Base-by-base conservation (phyloP, 352 stramenopile genomes). In the Thraustotheca clavata region DNA sequence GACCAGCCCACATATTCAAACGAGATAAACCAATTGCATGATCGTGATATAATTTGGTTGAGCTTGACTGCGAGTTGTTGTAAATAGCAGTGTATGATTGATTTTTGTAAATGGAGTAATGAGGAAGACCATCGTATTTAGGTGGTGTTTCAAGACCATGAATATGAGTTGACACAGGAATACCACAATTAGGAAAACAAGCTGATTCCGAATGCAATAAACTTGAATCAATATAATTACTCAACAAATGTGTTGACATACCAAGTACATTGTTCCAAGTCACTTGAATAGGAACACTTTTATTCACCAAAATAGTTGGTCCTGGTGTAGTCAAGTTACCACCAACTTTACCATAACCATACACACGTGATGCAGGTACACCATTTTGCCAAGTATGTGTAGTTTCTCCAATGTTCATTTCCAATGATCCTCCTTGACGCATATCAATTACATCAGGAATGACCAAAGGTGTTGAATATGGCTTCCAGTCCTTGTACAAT, bases 21-120 rank as follows among this genome's bases (percentile, higher is more conserved):
- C 80, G 76, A 7, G 80, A 84, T 29, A 89, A 70, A 0, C 80
- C 78, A 26, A 83, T 83, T 12, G 78, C 76, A 61, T 89, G 80
- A 68, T 89, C 78, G 61, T 89, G 80, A 67, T 89, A 89, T 14
- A 89, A 50, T 61, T 87, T 87, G 40, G 80, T 87, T 6, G 76
- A 72, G 2, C 75, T 71, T 40, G 80, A 86, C 69, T 87, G 80
- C 54, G 79, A 84, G 78, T 89, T 89, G 27, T 79, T 60, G 68
- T 89, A 87, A 1, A 72, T 48, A 43, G 77, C 75, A 20, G 71
- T 70, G 41, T 73, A 73, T 24, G 67, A 81, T 65, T 87, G 80
- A 73, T 89, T 89, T 52, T 70, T 60, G 75, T 87, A 89, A 63
- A 87, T 79, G 27, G 80, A 79, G 49, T 71, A 68, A 35, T 63